phyloP scores from a whole-genome alignment of 805 yeast genomes.

The Allodekkera sacchari region DNA sequence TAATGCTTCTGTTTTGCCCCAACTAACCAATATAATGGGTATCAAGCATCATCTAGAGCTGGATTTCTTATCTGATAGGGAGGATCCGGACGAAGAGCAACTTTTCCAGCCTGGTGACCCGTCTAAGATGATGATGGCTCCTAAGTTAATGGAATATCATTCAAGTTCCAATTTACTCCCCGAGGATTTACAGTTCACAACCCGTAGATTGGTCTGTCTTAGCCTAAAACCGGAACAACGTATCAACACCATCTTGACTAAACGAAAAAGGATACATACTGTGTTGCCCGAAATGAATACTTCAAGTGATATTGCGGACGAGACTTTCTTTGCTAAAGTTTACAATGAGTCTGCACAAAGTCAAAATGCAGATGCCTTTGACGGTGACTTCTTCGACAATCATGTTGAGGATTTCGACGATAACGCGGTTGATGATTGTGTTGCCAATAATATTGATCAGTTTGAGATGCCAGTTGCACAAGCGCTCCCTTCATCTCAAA shows the following conservation, averaged over 20 bases:
- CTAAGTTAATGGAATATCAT: slow-evolving; percentile 16
- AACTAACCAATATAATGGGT: slow-evolving; percentile 2
- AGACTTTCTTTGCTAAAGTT: slow-evolving; percentile 41
- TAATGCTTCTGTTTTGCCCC: neutral
- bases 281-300: slow-evolving; percentile 3
- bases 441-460: slow-evolving; percentile 14
- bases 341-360: slow-evolving; percentile 27
- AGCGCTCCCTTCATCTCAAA: slow-evolving; percentile 9
- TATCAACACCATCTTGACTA: slow-evolving; percentile 21
- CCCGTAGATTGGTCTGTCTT: slow-evolving; percentile 37
- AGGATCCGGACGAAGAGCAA: slow-evolving; percentile 15
- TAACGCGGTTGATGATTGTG: slow-evolving; percentile 12
- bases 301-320: slow-evolving; percentile 37
- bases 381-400: slow-evolving; percentile 11
- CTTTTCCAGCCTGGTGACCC: slow-evolving; percentile 19
- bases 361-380: slow-evolving; percentile 3
- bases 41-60: slow-evolving; percentile 12
- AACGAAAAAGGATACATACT: slow-evolving; percentile 12
- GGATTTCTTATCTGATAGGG: slow-evolving; percentile 21
- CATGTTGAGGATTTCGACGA: slow-evolving; percentile 9
- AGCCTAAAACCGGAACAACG: slow-evolving; percentile 34
- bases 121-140: slow-evolving; percentile 17
- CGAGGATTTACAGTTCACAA: slow-evolving; percentile 42
- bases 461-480: slow-evolving; percentile 9
- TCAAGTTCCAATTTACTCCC: slow-evolving; percentile 30